phyloP scores from a whole-genome alignment of 352 stramenopile species.

The Phytophthora fragariaefolia region DNA sequence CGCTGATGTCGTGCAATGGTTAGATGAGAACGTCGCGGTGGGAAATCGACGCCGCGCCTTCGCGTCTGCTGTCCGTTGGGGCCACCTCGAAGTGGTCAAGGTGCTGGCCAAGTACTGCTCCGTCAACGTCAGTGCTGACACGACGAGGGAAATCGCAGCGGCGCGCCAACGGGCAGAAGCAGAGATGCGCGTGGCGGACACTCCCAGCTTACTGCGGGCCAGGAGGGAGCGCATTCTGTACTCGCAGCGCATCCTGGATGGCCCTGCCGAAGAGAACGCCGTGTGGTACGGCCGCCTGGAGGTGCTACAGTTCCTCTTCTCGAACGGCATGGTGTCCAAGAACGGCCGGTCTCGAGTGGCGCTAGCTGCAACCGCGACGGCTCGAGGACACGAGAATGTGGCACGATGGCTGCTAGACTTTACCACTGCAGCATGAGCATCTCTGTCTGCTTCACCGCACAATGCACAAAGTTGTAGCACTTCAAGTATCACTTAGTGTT shows the following conservation, averaged over 20 bases:
- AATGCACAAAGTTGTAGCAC: not conserved
- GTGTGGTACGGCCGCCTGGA: conserved; percentile 39
- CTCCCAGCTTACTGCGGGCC: conserved; percentile 16
- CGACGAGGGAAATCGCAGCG: conserved; percentile 11
- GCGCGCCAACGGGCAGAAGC: conserved; percentile 16
- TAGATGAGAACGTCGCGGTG: conserved; percentile 24
- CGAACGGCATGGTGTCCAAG: conserved; percentile 31
- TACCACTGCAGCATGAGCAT: conserved; percentile 12
- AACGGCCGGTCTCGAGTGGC: conserved; percentile 32
- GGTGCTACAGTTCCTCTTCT: conserved; percentile 40
- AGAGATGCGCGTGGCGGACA: conserved; percentile 11
- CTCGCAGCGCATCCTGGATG: conserved; percentile 30
- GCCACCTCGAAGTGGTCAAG: conserved; percentile 36
- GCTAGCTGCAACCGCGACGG: conserved; percentile 28
- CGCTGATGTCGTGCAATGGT: conserved; percentile 27
- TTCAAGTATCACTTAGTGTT: no score
- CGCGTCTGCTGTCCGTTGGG: conserved; percentile 39
- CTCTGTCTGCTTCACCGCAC: not conserved
- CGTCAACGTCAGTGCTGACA: conserved; percentile 13
- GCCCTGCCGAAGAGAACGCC: conserved; percentile 35
- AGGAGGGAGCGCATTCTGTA: conserved; percentile 29
- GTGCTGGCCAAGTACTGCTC: conserved; percentile 36
- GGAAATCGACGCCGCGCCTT: conserved; percentile 36
- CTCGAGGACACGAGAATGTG: conserved; percentile 21
- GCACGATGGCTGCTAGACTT: conserved; percentile 35